phyloP scores from a whole-genome alignment of 441 rosid species.

The Bocquillonia castaneifolia region DNA sequence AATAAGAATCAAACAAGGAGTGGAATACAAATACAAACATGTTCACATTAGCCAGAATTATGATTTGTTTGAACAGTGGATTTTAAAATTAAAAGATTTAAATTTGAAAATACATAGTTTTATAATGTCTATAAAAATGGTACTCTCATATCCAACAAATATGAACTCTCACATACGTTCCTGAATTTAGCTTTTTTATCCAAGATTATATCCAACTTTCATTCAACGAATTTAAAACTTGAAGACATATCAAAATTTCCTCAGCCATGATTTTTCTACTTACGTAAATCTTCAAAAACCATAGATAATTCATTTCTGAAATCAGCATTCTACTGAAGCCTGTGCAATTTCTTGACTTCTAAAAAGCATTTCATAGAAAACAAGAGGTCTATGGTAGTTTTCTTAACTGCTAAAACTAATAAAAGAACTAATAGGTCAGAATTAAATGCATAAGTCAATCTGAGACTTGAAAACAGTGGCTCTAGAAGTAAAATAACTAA shows the following conservation, averaged over 20 bases:
- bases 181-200: too few relatives aligned
- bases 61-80: not conserved
- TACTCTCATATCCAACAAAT: not conserved
- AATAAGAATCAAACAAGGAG: not conserved
- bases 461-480: not conserved
- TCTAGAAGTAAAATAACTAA: not conserved
- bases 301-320: not conserved
- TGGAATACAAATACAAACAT: not conserved
- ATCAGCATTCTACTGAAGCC: not conserved
- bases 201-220: not conserved
- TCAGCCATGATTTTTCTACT: not conserved
- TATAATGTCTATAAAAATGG: not conserved
- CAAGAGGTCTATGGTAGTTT: not conserved
- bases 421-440: not conserved
- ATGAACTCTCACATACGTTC: not conserved
- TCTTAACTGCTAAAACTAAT: constrained; percentile 3
- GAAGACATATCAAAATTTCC: not conserved
- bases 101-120: not conserved
- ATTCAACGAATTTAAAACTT: not conserved
- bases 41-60: not conserved
- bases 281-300: not conserved
- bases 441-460: not conserved
- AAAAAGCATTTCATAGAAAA: not conserved
- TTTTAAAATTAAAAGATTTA: not conserved
- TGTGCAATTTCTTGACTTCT: not conserved